Conservation (phyloP, 2,329 filamentous ascomycete species). For the Apiospora arundinis region DNA sequence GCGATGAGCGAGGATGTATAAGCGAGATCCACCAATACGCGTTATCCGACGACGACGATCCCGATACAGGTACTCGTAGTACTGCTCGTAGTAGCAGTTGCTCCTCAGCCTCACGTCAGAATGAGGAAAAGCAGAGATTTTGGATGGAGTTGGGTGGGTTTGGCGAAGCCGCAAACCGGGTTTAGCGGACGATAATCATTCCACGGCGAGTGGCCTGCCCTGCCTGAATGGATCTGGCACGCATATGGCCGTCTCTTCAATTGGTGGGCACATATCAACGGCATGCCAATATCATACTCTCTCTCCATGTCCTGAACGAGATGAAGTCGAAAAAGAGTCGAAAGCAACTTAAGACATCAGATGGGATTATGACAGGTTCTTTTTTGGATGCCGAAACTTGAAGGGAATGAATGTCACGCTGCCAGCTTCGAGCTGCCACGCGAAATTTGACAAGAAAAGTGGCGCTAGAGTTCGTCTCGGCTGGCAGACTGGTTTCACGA, state of each 20-base stretch:
- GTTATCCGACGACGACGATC: neutral
- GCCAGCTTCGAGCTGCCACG: neutral
- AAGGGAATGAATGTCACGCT: too few relatives aligned
- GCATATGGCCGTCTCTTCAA: neutral
- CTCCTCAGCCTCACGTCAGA: constrained; percentile 2
- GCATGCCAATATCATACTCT: neutral
- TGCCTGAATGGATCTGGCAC: neutral
- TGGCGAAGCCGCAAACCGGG: neutral
- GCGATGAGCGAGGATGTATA: neutral
- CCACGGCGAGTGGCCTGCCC: neutral
- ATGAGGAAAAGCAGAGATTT: constrained; percentile 11
- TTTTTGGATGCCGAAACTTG: neutral
- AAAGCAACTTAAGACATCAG: neutral
- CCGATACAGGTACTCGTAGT: neutral
- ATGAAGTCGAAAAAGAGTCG: neutral
- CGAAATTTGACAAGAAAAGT: constrained; percentile 9
- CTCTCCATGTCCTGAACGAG: neutral
- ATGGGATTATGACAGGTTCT: neutral
- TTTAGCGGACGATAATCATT: neutral
- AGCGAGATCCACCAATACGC: neutral
- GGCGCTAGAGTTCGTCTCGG: neutral
- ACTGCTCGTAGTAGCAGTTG: neutral
- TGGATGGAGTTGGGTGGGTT: neutral
- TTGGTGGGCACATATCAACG: neutral
- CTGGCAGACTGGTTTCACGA: neutral